Evolutionary conservation across 768 basidiomycete species (phyloP).

Genomic region (Dictyophora rubrovolvata): DNA sequence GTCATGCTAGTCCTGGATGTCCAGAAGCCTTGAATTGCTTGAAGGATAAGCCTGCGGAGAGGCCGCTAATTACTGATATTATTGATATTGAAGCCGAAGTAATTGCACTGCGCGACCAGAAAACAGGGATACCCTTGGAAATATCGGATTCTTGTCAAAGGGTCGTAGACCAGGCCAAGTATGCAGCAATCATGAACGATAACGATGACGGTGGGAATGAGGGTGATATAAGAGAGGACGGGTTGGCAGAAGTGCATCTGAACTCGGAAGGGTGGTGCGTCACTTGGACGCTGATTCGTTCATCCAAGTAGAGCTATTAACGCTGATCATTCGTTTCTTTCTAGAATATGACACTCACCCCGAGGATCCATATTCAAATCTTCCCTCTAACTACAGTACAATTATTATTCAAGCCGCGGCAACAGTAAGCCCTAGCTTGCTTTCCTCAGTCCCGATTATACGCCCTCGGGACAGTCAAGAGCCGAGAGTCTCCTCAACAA

Average conservation of each 20-base stretch:
- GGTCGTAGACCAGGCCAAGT: conserved; percentile 45
- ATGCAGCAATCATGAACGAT: no score
- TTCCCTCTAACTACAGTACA: conserved; percentile 53
- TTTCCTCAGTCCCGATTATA: conserved; percentile 68
- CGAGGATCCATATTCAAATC: not conserved
- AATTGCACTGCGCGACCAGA: conserved; percentile 50
- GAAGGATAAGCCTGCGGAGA: conserved; percentile 45
- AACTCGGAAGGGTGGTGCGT: conserved; percentile 29
- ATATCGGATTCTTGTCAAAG: conserved; percentile 71
- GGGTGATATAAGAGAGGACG: conserved; percentile 25
- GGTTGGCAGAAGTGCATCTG: conserved; percentile 38
- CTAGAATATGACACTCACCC: conserved; percentile 16
- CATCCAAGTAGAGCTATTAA: conserved; percentile 11
- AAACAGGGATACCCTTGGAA: conserved; percentile 66
- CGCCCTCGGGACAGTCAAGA: conserved; percentile 36
- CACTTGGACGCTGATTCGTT: conserved; percentile 2
- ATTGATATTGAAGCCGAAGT: conserved; percentile 88
- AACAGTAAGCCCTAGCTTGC: conserved; percentile 32
- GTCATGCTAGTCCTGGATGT: conserved; percentile 60
- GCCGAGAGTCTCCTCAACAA: conserved; percentile 26
- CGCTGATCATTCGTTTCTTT: not conserved
- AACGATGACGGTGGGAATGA: not conserved
- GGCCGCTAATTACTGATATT: conserved; percentile 72
- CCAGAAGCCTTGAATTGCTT: conserved; percentile 75
- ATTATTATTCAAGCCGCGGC: conserved; percentile 50